A percentile compares a stretch with the other conserved stretches of the same genome.
Conservation (phyloP, 768 basidiomycete genomes). For the Melanogaster broomeanus region DNA sequence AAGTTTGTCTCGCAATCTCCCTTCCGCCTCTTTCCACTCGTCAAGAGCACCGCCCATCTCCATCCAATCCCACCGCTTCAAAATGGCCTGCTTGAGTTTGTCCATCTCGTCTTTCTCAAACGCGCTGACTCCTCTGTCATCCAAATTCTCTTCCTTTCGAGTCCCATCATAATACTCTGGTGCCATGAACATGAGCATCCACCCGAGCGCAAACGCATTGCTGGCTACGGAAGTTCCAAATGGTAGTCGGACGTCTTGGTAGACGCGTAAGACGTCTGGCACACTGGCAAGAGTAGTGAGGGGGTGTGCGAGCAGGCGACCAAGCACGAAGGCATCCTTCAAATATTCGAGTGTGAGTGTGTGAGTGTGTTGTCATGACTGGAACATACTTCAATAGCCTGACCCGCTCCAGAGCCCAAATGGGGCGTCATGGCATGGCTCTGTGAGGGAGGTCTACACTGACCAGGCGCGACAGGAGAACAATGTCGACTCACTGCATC, state of each 20-base stretch:
- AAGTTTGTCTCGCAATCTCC: background rate
- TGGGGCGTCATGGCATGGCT: slow-evolving; percentile 29
- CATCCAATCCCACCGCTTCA: slow-evolving; percentile 16
- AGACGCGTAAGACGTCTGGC: slow-evolving; percentile 12
- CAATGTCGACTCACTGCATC: slow-evolving; percentile 42
- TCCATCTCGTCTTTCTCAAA: slow-evolving; percentile 21
- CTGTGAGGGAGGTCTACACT: background rate
- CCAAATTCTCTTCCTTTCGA: slow-evolving; percentile 4
- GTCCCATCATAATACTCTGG: slow-evolving; percentile 26
- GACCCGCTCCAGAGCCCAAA: slow-evolving; percentile 25
- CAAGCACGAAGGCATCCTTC: slow-evolving; percentile 27
- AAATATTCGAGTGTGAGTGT: background rate
- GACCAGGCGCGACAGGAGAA: background rate
- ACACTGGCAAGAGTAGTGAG: slow-evolving; percentile 9
- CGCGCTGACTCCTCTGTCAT: slow-evolving; percentile 6
- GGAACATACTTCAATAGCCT: slow-evolving; percentile 25
- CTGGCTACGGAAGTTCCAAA: slow-evolving; percentile 12
- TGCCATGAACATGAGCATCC: slow-evolving; percentile 18
- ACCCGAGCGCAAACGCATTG: slow-evolving; percentile 15
- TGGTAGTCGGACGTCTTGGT: slow-evolving; percentile 22
- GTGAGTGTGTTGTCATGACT: background rate
- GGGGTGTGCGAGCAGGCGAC: slow-evolving; percentile 15
- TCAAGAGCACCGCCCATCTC: slow-evolving; percentile 8
- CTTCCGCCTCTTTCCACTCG: slow-evolving; percentile 19
- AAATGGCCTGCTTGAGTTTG: slow-evolving; percentile 8